These are phyloP conservation scores for Tulasnella sp. DNA, from an alignment of 768 basidiomycete species.

Conservation along the genomic window DNA sequence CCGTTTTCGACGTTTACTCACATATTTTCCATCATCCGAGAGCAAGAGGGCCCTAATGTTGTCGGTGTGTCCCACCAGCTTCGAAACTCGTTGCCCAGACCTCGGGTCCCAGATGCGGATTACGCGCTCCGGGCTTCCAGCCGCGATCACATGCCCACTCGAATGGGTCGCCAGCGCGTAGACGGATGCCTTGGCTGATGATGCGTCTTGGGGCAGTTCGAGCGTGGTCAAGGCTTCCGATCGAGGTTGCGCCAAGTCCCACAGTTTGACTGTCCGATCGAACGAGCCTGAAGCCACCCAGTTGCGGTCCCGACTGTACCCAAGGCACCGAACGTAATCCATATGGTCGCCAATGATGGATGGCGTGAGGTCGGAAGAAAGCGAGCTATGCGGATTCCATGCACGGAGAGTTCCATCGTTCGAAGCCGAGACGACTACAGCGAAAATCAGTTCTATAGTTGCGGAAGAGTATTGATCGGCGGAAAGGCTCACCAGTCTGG, in stretches of 20 bases:
- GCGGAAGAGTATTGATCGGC: too few species aligned
- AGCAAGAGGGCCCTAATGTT: constrained; percentile 88
- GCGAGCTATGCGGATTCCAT: constrained; percentile 71
- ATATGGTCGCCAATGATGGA: constrained; percentile 64
- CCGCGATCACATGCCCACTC: constrained; percentile 74
- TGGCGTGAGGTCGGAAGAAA: constrained; percentile 40
- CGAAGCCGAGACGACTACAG: constrained; percentile 79
- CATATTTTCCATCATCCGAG: constrained; percentile 86
- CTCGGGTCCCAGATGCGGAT: constrained; percentile 93
- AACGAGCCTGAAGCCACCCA: constrained; percentile 95
- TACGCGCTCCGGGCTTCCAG: constrained; percentile 88
- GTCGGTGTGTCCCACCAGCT: constrained; percentile 95
- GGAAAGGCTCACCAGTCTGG: constrained; percentile 62
- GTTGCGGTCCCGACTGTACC: constrained; percentile 70
- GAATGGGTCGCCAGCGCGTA: constrained; percentile 80
- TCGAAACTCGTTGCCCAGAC: constrained; percentile 70
- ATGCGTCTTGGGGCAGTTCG: constrained; percentile 60
- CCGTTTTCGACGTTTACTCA: constrained; percentile 42
- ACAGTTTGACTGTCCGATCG: constrained; percentile 88
- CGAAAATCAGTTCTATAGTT: background rate
- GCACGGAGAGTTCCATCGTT: constrained; percentile 93
- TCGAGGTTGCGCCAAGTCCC: constrained; percentile 61
- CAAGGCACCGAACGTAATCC: constrained; percentile 83
- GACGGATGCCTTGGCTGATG: constrained; percentile 57
- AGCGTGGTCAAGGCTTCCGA: constrained; percentile 58